These are phyloP conservation scores for Rhododendron griersonianum DNA, from an alignment of 148 eudicot species.

Conservation along the genomic window DNA sequence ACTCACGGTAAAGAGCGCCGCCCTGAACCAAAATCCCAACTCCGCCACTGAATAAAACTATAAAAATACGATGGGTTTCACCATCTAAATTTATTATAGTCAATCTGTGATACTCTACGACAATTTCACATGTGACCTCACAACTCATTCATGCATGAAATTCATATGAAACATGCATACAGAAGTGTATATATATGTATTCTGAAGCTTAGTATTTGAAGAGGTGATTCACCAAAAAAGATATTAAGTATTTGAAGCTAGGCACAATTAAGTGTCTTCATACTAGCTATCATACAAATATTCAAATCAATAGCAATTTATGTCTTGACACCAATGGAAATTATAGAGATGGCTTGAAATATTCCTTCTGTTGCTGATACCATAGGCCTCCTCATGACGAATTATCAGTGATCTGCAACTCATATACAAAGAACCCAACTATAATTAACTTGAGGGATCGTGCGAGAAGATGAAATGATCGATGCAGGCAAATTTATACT, in stretches of 20 bases:
- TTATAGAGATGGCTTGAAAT: neutral
- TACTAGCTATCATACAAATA: neutral
- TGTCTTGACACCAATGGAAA: neutral
- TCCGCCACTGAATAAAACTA: no score
- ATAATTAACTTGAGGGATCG: no score
- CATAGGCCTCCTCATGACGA: neutral
- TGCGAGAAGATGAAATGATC: neutral
- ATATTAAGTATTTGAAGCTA: neutral
- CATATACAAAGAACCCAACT: neutral
- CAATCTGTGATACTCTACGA: neutral
- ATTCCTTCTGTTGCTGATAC: neutral
- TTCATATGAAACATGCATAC: neutral
- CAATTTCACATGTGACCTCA: neutral
- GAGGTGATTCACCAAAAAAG: neutral
- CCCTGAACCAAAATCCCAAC: no score
- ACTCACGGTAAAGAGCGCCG: no score
- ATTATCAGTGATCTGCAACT: neutral
- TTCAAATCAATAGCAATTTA: neutral
- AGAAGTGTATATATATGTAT: neutral
- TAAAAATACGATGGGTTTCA: no score
- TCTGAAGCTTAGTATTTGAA: neutral
- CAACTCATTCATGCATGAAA: neutral
- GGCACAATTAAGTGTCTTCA: neutral
- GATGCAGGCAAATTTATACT: no score
- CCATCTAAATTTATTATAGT: no score